Evolutionary conservation across 208 protist genomes (phyloP).

Genomic region (Phytomonas sp.): DNA sequence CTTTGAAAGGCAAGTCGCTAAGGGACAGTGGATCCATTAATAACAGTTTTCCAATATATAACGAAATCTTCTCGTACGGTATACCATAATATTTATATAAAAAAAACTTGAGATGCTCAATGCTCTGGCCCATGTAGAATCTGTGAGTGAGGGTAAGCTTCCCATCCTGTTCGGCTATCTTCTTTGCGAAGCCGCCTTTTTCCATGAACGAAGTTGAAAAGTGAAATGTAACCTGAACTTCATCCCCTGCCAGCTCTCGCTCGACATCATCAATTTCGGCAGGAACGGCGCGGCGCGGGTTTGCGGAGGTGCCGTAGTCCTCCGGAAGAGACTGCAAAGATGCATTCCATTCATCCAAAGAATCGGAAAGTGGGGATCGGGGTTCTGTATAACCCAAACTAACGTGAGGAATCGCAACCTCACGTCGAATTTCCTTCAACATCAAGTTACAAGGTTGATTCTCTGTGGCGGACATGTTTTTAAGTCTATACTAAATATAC

Average conservation of each 20-base stretch:
- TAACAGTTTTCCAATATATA: constrained; percentile 50
- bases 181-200: not conserved
- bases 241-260: constrained; percentile 52
- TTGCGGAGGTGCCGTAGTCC: not conserved
- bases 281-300: constrained; percentile 1
- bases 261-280: constrained; percentile 46
- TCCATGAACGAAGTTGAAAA: constrained; percentile 13
- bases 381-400: not conserved
- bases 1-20: constrained; percentile 66
- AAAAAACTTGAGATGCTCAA: constrained; percentile 64
- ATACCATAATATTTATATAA: constrained; percentile 57
- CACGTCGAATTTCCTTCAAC: not conserved
- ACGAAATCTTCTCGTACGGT: constrained; percentile 51
- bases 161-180: constrained; percentile 9
- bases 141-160: constrained; percentile 10
- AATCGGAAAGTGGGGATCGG: constrained; percentile 22
- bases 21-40: constrained; percentile 77
- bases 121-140: constrained; percentile 76
- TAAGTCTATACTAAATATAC: not conserved
- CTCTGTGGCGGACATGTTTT: not conserved
- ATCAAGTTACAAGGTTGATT: not conserved
- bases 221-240: constrained; percentile 33
- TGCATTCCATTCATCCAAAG: constrained; percentile 65
- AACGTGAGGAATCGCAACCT: not conserved
- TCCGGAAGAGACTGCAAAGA: constrained; percentile 14